These are phyloP conservation scores for Triticum timopheevii DNA, from an alignment of 176 grass and related monocot genomes.

Conservation along the genomic window DNA sequence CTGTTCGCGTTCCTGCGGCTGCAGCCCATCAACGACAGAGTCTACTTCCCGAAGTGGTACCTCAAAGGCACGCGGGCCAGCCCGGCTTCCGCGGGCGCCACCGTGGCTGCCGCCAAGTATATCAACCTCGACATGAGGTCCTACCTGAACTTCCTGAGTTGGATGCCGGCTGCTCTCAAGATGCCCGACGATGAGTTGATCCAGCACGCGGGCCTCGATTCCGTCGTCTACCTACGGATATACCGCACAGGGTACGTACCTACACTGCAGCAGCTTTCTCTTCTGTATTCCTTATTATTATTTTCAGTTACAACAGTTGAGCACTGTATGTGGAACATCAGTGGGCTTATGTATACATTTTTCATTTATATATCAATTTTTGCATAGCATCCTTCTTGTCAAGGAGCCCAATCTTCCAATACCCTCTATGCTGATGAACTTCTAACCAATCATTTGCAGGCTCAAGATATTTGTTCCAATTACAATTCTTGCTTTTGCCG, in stretches of 20 bases:
- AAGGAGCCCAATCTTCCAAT: background rate
- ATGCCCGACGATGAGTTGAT: slow-evolving; percentile 95
- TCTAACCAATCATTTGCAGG: slow-evolving; percentile 40
- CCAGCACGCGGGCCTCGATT: slow-evolving; percentile 93
- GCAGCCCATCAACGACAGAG: slow-evolving; percentile 92
- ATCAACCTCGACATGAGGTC: slow-evolving; percentile 72
- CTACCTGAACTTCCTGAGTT: slow-evolving; percentile 73
- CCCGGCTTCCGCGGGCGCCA: slow-evolving; percentile 44
- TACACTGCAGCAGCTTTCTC: background rate
- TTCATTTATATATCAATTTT: background rate
- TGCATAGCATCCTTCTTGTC: background rate
- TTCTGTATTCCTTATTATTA: background rate
- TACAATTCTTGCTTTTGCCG: slow-evolving; percentile 61
- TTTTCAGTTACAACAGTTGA: background rate
- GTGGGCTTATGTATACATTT: background rate
- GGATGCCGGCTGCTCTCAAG: slow-evolving; percentile 73
- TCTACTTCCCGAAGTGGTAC: slow-evolving; percentile 99
- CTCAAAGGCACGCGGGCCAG: slow-evolving; percentile 78
- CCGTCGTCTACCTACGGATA: slow-evolving; percentile 83
- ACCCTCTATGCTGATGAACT: background rate
- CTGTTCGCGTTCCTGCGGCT: slow-evolving; percentile 76
- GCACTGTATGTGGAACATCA: background rate
- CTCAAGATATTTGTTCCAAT: slow-evolving; percentile 97
- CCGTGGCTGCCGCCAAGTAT: slow-evolving; percentile 48
- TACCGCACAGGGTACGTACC: slow-evolving; percentile 72